A percentile compares a stretch with the other conserved stretches of the same genome.
These are phyloP conservation scores for Candida andamanensis DNA, from an alignment of 805 yeast genomes.

Conservation along the genomic window DNA sequence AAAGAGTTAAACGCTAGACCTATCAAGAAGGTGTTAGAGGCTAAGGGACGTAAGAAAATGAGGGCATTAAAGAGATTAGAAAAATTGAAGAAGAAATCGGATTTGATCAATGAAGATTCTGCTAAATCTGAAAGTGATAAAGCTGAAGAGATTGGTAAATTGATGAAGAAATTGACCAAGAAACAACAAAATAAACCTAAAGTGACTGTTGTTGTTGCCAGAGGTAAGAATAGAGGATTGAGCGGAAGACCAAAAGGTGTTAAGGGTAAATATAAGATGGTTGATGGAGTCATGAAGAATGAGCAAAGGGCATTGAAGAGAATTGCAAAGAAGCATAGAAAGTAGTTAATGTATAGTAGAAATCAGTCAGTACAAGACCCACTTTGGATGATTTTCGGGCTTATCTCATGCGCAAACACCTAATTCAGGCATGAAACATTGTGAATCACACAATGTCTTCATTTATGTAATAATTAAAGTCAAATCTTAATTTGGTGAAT, in stretches of 20 bases:
- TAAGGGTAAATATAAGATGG: slow-evolving; percentile 98
- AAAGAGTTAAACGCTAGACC: slow-evolving; percentile 89
- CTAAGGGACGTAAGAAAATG: slow-evolving; percentile 93
- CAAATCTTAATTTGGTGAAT: too few relatives aligned
- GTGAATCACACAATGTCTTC: too few relatives aligned
- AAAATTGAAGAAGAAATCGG: slow-evolving; percentile 87
- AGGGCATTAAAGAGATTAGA: slow-evolving; percentile 85
- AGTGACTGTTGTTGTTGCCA: slow-evolving; percentile 84
- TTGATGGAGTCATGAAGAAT: slow-evolving; percentile 96
- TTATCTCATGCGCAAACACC: too few relatives aligned
- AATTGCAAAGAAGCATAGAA: slow-evolving; percentile 80
- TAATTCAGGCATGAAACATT: too few relatives aligned
- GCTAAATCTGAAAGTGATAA: slow-evolving; percentile 89
- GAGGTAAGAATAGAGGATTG: slow-evolving; percentile 77
- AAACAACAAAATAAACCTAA: slow-evolving; percentile 70
- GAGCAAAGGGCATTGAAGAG: slow-evolving; percentile 91
- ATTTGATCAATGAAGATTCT: slow-evolving; percentile 79
- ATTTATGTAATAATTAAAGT: too few relatives aligned
- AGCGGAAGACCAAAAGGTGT: slow-evolving; percentile 96
- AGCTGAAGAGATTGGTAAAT: slow-evolving; percentile 84
- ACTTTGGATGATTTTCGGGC: too few relatives aligned
- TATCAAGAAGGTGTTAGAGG: slow-evolving; percentile 97
- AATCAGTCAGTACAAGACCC: too few relatives aligned
- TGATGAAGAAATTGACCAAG: slow-evolving; percentile 76
- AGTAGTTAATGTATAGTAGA: slow-evolving; percentile 20